Base-by-base conservation (phyloP, 257 asterid species). In the Solanum dulcamara region DNA sequence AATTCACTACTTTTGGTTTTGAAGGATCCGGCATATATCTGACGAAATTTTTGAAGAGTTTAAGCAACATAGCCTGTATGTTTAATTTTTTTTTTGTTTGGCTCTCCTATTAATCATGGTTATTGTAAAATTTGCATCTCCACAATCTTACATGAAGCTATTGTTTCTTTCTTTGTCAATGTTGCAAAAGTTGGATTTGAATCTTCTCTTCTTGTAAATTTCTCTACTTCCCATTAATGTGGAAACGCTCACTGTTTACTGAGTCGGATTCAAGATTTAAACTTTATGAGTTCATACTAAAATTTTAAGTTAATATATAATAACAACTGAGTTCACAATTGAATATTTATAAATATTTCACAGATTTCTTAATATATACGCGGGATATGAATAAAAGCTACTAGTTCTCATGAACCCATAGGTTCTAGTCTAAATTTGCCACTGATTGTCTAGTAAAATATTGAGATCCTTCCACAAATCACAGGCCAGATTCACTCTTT, bases 71-170 rank as follows among this genome's bases (percentile, higher is more conserved):
- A 64, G 20, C 3, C 3, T 24, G 1, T 18, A 9, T 81, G 44
- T 22, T 17, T 2, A 1, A 22, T 57, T 11, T 3, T 5, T 33
- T 28, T 33, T 24, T 26, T 66, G 33, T 32, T 77, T 20, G 60
- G 15, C 5, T 44, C 7, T 44, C 38, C 13, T 46, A 46, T 44
- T 75, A 75, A 75, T 44, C 4, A 44, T 46, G 5, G 9, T 46
- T 77, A 17, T 7, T 44, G n/a, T 1, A 8, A 30, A 46, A 7
- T 59, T 48, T 90, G 89, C 96, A 94, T 98, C 88, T 90, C 95
- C 11, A 94, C 94, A 11, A 90, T 96, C 88, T 85, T 96, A 35
- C 93, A 92, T 87, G 98, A 93, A 37, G 98, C 99, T 35, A 88
- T 87, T 60, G 96, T 93, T 85, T 91, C 97, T 13, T 92, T 96